These are phyloP conservation scores for Phytophthora aleatoria DNA, from an alignment of 352 stramenopile species.

Conservation along the genomic window DNA sequence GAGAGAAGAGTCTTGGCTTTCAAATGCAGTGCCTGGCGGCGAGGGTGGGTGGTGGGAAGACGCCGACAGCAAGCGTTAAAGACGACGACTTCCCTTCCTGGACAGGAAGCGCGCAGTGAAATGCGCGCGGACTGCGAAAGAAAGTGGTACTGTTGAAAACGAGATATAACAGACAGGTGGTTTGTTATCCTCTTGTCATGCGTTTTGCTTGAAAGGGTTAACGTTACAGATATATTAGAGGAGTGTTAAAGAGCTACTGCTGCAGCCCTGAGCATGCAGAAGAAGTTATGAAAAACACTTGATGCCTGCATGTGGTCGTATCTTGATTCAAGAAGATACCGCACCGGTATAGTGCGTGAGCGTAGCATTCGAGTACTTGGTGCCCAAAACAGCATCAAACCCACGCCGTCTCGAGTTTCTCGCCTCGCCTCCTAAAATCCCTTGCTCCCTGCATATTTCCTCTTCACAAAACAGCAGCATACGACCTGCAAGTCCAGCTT, in stretches of 20 bases:
- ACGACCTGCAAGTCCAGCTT: neutral
- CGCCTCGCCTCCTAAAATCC: neutral
- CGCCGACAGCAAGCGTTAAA: neutral
- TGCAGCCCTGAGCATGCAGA: no score
- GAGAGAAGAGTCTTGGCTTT: constrained; percentile 8
- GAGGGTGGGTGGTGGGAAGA: neutral
- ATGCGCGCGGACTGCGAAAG: constrained; percentile 4
- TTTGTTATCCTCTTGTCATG: neutral
- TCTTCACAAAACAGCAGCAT: neutral
- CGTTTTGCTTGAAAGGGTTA: no score
- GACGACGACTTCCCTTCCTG: constrained; percentile 6
- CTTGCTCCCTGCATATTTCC: neutral
- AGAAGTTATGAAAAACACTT: no score
- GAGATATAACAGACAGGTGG: constrained; percentile 6
- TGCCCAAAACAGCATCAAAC: neutral
- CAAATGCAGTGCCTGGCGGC: constrained; percentile 1
- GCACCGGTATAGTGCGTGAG: neutral
- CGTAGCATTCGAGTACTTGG: no score
- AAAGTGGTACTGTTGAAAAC: constrained; percentile 4
- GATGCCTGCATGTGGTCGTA: no score
- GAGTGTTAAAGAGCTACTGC: no score
- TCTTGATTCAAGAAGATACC: neutral
- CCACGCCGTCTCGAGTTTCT: neutral
- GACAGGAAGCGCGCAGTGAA: constrained; percentile 1
- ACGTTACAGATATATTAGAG: no score